phyloP scores from a whole-genome alignment of 805 yeast genomes.

The Wickerhamiella allomyrinae region DNA sequence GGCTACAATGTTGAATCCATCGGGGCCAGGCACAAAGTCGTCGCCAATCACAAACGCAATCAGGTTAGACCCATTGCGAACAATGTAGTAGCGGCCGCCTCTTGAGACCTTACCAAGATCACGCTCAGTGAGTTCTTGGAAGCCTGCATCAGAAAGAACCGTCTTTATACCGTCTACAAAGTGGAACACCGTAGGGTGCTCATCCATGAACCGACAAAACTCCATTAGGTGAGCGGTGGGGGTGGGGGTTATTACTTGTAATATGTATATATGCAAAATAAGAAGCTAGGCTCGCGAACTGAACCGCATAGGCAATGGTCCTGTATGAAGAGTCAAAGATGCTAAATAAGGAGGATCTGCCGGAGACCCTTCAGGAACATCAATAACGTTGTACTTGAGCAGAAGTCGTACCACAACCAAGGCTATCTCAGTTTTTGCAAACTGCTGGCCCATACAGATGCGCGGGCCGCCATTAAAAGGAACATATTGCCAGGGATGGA shows the following conservation, averaged over 20 bases:
- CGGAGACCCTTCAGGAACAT: not conserved
- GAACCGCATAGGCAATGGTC: not conserved
- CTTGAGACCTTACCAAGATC: constrained; percentile 29
- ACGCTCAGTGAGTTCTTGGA: constrained; percentile 59
- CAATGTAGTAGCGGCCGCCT: constrained; percentile 57
- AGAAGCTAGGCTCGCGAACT: no score
- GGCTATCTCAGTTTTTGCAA: constrained; percentile 39
- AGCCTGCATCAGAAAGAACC: constrained; percentile 47
- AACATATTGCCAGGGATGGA: constrained; percentile 34
- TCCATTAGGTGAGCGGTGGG: constrained; percentile 12
- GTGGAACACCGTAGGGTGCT: constrained; percentile 63
- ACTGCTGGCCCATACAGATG: constrained; percentile 42
- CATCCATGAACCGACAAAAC: constrained; percentile 46
- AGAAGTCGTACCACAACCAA: constrained; percentile 30
- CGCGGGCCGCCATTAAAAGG: constrained; percentile 46
- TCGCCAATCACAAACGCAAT: constrained; percentile 59
- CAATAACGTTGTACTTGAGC: constrained; percentile 22
- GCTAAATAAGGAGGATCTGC: not conserved
- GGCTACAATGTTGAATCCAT: constrained; percentile 47
- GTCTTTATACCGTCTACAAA: constrained; percentile 13
- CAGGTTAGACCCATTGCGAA: constrained; percentile 52
- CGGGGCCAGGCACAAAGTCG: constrained; percentile 44
- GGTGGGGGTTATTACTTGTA: no score
- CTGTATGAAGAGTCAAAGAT: not conserved
- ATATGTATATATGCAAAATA: no score